phyloP scores from a whole-genome alignment of 306 rosid genomes.

The Rosa rugosa region DNA sequence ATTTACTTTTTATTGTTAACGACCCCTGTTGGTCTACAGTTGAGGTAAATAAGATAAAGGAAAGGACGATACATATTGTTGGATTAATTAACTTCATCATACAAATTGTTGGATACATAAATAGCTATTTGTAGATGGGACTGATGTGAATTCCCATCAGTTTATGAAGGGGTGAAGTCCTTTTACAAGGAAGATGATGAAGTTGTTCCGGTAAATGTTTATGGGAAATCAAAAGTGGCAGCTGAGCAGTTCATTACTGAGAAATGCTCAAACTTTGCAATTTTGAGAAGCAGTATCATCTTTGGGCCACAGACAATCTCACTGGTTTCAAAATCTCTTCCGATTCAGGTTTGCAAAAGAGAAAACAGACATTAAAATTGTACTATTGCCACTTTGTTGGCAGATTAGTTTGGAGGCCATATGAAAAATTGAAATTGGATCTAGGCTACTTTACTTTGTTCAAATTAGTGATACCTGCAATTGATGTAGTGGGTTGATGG shows the following conservation, averaged over 20 bases:
- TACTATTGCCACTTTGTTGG: not conserved
- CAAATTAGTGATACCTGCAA: constrained; percentile 17
- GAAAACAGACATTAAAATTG: constrained; percentile 4
- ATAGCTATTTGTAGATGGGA: constrained; percentile 20
- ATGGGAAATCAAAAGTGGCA: constrained; percentile 82
- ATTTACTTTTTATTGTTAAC: not conserved
- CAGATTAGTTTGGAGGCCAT: not conserved
- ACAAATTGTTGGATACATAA: not conserved
- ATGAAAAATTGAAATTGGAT: not conserved
- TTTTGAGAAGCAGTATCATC: constrained; percentile 93
- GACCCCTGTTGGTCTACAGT: not conserved
- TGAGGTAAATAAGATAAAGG: not conserved
- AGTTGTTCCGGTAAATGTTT: constrained; percentile 66
- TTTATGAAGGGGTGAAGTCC: constrained; percentile 86
- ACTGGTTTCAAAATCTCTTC: constrained; percentile 91
- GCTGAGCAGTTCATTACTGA: constrained; percentile 73
- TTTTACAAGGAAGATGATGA: constrained; percentile 85
- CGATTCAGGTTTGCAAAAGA: constrained; percentile 62
- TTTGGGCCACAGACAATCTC: constrained; percentile 86
- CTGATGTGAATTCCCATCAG: constrained; percentile 41
- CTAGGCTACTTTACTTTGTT: constrained; percentile 11
- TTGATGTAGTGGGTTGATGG: constrained; percentile 83
- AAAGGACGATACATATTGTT: not conserved
- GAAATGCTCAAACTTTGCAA: constrained; percentile 64
- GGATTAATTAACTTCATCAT: not conserved